Percentiles rank a stretch among this genome's conserved stretches.
Conservation (phyloP, 495 filamentous ascomycete species). For the Pseudomonodictys pantanalensis region DNA sequence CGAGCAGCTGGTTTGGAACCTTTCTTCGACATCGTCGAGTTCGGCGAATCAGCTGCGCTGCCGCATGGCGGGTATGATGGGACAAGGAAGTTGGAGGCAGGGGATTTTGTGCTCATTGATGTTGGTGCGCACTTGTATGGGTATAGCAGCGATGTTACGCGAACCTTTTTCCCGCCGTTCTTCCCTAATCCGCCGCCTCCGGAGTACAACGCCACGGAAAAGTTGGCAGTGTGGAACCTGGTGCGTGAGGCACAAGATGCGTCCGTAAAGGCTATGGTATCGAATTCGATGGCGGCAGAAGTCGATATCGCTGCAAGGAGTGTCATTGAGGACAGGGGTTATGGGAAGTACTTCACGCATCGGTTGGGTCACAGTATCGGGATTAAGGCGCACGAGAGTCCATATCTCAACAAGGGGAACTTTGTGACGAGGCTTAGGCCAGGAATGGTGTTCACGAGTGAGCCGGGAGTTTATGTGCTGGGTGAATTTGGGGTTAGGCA, state of each 20-base stretch:
- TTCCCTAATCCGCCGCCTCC: slow-evolving; percentile 2
- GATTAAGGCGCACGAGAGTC: slow-evolving; percentile 58
- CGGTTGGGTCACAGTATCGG: slow-evolving; percentile 57
- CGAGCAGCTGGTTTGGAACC: slow-evolving; percentile 48
- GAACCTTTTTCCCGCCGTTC: slow-evolving; percentile 50
- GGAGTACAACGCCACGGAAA: slow-evolving; percentile 37
- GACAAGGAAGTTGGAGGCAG: slow-evolving; percentile 47
- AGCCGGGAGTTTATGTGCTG: slow-evolving; percentile 55
- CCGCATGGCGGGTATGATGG: slow-evolving; percentile 53
- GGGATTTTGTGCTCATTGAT: slow-evolving; percentile 56
- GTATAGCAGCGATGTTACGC: slow-evolving; percentile 58
- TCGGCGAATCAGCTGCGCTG: slow-evolving; percentile 53
- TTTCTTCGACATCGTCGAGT: slow-evolving; percentile 58
- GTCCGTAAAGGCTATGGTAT: slow-evolving; percentile 44
- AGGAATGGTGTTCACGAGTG: slow-evolving; percentile 56
- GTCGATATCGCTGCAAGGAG: slow-evolving; percentile 54
- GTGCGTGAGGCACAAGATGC: slow-evolving; percentile 52
- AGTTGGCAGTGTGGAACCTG: slow-evolving; percentile 52
- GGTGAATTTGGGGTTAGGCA: slow-evolving; percentile 55
- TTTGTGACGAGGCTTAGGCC: slow-evolving; percentile 40
- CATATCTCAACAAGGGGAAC: slow-evolving; percentile 57
- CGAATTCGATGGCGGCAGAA: slow-evolving; percentile 49
- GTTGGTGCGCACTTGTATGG: slow-evolving; percentile 57
- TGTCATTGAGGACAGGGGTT: slow-evolving; percentile 52
- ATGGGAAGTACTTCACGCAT: slow-evolving; percentile 54